A percentile compares a stretch with the other conserved stretches of the same genome.
Conservation (phyloP, 1,139 yeast species). For the Eremothecium sinecaudum region DNA sequence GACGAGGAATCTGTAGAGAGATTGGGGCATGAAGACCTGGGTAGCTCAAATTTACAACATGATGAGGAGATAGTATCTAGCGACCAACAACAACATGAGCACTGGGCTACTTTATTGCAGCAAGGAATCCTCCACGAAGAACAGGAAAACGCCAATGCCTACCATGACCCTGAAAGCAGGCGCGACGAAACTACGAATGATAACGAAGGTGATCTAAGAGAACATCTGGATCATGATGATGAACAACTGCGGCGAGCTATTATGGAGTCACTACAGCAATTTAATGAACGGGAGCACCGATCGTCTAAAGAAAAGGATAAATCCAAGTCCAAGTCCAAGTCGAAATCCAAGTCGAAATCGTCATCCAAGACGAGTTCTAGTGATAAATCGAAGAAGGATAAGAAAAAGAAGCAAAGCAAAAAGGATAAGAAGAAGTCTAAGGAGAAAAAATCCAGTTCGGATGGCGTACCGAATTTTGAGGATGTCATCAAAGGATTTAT, state of each 20-base stretch:
- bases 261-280: slow-evolving; percentile 24
- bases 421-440: slow-evolving; percentile 9
- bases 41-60: slow-evolving; percentile 12
- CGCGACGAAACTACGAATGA: slow-evolving; percentile 4
- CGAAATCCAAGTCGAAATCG: slow-evolving; percentile 10
- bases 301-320: slow-evolving; percentile 11
- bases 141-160: slow-evolving; percentile 7
- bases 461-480: slow-evolving; percentile 21
- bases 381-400: slow-evolving; percentile 10
- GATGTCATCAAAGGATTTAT: slow-evolving; percentile 28
- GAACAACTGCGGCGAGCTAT: slow-evolving; percentile 29
- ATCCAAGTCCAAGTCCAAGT: slow-evolving; percentile 18
- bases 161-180: not conserved
- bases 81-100: too few relatives aligned
- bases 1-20: slow-evolving; percentile 9
- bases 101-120: slow-evolving; percentile 27
- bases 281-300: slow-evolving; percentile 11
- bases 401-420: slow-evolving; percentile 2
- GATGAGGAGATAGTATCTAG: too few relatives aligned
- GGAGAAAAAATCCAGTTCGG: slow-evolving; percentile 2
- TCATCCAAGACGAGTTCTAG: slow-evolving; percentile 11
- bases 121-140: slow-evolving; percentile 22
- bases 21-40: slow-evolving; percentile 5
- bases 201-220: slow-evolving; percentile 10
- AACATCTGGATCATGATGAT: slow-evolving; percentile 29